Percentiles rank a stretch among this genome's conserved stretches.
Evolutionary conservation across 2,329 filamentous ascomycete species (phyloP).

Genomic region (Truncatella angustata): DNA sequence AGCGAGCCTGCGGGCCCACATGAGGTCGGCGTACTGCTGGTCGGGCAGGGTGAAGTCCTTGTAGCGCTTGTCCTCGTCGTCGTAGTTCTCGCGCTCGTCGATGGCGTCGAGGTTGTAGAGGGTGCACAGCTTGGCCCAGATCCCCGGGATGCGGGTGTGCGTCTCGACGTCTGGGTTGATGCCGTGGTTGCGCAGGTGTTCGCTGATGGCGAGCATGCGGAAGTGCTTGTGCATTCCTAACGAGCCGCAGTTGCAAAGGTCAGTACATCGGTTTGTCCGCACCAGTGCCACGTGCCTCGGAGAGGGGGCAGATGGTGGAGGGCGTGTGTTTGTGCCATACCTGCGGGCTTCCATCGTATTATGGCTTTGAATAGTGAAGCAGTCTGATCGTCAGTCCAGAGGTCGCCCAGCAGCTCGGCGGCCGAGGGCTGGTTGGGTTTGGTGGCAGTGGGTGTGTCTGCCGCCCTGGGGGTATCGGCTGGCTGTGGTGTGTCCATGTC

Average conservation of each 20-base stretch:
- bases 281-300: too few relatives aligned
- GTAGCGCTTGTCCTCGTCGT: slow-evolving; percentile 59
- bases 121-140: slow-evolving; percentile 82
- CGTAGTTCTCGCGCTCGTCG: slow-evolving; percentile 75
- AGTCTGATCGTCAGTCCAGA: slow-evolving; percentile 95
- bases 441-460: slow-evolving; percentile 30
- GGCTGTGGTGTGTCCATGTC: slow-evolving; percentile 55
- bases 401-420: slow-evolving; percentile 54
- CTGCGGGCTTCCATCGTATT: slow-evolving; percentile 94
- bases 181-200: slow-evolving; percentile 77
- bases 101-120: slow-evolving; percentile 85
- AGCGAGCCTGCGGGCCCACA: slow-evolving; percentile 44
- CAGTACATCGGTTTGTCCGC: too few relatives aligned
- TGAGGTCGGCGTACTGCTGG: slow-evolving; percentile 39
- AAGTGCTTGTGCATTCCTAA: slow-evolving; percentile 81
- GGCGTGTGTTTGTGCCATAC: too few relatives aligned
- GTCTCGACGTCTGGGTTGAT: slow-evolving; percentile 66
- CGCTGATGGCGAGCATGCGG: slow-evolving; percentile 81
- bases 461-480: slow-evolving; percentile 49
- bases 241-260: too few relatives aligned
- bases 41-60: slow-evolving; percentile 64
- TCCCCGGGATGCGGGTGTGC: slow-evolving; percentile 86
- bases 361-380: slow-evolving; percentile 90
- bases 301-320: too few relatives aligned
- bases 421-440: slow-evolving; percentile 35